Percentiles rank a stretch among this genome's conserved stretches.
phyloP scores from a whole-genome alignment of 495 filamentous ascomycete species.

The Podospora bellae-mahoneyi region DNA sequence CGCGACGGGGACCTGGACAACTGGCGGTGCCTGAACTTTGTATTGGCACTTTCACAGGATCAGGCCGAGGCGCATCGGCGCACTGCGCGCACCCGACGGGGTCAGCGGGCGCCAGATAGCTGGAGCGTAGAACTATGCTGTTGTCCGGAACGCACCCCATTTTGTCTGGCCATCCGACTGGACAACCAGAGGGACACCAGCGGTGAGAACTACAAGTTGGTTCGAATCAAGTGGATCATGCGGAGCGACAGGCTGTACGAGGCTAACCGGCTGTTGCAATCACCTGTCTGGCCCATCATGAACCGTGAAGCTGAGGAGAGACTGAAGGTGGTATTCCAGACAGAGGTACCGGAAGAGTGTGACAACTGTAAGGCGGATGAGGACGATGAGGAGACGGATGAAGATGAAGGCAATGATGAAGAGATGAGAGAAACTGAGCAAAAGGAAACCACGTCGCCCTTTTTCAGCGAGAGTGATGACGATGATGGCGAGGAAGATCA shows the following conservation, averaged over 20 bases:
- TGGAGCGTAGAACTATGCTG: neutral
- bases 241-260: neutral
- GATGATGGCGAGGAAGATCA: neutral
- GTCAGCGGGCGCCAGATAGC: neutral
- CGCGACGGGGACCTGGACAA: neutral
- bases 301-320: neutral
- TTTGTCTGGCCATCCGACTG: neutral
- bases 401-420: neutral
- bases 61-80: neutral
- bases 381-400: neutral
- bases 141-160: neutral
- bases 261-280: neutral
- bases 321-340: neutral
- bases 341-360: neutral
- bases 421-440: neutral
- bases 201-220: neutral
- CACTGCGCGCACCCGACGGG: neutral
- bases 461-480: neutral
- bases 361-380: neutral
- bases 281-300: neutral
- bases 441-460: neutral
- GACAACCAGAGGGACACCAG: neutral
- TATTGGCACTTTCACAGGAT: neutral
- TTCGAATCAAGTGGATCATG: neutral
- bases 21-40: neutral